Conservation (phyloP, 345 rosid species). For the Gossypium australe region DNA sequence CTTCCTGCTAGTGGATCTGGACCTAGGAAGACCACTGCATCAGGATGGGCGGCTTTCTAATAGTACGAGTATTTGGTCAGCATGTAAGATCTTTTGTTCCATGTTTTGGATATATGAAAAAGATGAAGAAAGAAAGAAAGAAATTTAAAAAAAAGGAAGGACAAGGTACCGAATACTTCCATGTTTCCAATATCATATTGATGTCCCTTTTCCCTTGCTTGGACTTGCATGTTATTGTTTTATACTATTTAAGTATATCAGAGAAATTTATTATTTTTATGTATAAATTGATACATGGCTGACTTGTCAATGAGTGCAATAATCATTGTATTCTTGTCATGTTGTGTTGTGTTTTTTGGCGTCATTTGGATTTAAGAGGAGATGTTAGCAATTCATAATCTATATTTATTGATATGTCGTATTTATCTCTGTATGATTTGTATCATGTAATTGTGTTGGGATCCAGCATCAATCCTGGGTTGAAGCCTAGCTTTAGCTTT, state of each 20-base stretch:
- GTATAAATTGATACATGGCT: not conserved
- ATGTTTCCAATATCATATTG: constrained; percentile 6
- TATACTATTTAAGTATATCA: not conserved
- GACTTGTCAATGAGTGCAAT: not conserved
- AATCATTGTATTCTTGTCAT: not conserved
- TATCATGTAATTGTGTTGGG: not conserved
- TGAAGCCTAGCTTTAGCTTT: too few relatives aligned
- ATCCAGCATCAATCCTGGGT: not conserved
- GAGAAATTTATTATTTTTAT: constrained; percentile 3
- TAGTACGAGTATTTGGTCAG: constrained; percentile 17
- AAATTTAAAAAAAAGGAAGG: not conserved
- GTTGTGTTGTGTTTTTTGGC: not conserved
- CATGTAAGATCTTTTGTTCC: constrained; percentile 17
- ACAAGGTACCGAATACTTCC: constrained; percentile 11
- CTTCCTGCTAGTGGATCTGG: constrained; percentile 65
- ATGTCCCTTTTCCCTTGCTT: constrained; percentile 4
- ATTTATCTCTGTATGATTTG: not conserved
- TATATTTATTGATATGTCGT: not conserved
- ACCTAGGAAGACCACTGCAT: constrained; percentile 51
- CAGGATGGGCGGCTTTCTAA: constrained; percentile 99
- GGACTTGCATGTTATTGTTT: not conserved
- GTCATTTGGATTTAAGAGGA: not conserved
- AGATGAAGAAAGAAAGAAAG: constrained; percentile 11
- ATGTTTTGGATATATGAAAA: constrained; percentile 15
- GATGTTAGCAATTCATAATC: not conserved